Percentiles rank a stretch among this genome's conserved stretches.
These are phyloP conservation scores for Ogataea pignaliae DNA, from an alignment of 805 yeast genomes.

Conservation along the genomic window DNA sequence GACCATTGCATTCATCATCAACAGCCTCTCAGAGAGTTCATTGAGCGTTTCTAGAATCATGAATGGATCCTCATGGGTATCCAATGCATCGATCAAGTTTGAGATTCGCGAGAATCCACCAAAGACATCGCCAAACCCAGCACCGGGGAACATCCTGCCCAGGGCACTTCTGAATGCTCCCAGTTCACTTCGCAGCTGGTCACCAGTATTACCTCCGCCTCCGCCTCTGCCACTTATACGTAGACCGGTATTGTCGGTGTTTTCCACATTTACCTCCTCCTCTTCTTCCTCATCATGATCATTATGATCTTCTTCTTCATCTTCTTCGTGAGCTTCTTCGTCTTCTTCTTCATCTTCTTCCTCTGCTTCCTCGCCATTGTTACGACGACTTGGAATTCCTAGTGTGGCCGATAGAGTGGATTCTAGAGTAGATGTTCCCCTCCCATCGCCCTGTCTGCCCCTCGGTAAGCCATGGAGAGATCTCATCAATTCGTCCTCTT, in stretches of 20 bases:
- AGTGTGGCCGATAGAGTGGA: background rate
- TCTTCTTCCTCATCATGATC: slow-evolving; percentile 10
- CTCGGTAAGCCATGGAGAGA: background rate
- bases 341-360: slow-evolving; percentile 26
- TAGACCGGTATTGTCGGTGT: too few relatives aligned
- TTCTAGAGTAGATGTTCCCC: background rate
- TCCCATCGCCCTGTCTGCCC: background rate
- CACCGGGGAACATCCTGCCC: slow-evolving; percentile 26
- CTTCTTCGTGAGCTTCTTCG: slow-evolving; percentile 13
- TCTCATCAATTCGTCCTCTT: background rate
- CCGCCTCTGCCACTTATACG: too few relatives aligned
- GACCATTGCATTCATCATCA: slow-evolving; percentile 59
- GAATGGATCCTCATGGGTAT: slow-evolving; percentile 51
- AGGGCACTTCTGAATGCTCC: slow-evolving; percentile 22
- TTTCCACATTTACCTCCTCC: background rate
- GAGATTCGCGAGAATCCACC: slow-evolving; percentile 20
- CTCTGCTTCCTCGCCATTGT: slow-evolving; percentile 16
- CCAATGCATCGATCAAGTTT: slow-evolving; percentile 33
- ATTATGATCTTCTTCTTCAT: slow-evolving; percentile 19
- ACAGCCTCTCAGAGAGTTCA: slow-evolving; percentile 57
- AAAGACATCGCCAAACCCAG: slow-evolving; percentile 26
- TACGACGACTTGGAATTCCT: slow-evolving; percentile 13
- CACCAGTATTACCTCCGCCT: too few relatives aligned
- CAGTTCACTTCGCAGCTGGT: slow-evolving; percentile 5
- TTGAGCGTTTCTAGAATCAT: slow-evolving; percentile 59